Percentiles rank a stretch among this genome's conserved stretches.
These are phyloP conservation scores for Tylopilus sp. DNA, from an alignment of 768 basidiomycete species.

Conservation along the genomic window DNA sequence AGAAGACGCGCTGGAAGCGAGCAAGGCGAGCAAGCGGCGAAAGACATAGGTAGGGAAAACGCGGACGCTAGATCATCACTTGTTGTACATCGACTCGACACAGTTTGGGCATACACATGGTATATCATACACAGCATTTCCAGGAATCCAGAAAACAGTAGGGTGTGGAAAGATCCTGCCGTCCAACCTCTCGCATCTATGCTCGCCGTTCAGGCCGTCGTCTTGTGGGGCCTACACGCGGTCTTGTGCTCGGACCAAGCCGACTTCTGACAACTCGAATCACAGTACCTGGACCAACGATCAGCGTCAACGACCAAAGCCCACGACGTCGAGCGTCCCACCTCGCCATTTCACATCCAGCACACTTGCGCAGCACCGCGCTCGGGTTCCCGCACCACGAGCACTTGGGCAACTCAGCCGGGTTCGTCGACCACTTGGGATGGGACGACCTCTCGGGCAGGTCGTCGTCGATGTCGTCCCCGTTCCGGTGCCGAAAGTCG, in stretches of 20 bases:
- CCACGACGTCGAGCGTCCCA: constrained; percentile 2
- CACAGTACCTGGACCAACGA: constrained; percentile 9
- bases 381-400: constrained; percentile 65
- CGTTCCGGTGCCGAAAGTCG: constrained; percentile 42
- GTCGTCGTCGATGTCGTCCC: constrained; percentile 33
- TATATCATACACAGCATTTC: neutral
- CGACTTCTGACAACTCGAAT: constrained; percentile 13
- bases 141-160: neutral
- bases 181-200: neutral
- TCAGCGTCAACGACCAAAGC: neutral
- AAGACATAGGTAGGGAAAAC: constrained; percentile 15
- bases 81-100: constrained; percentile 10
- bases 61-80: neutral
- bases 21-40: constrained; percentile 52
- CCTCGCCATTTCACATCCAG: constrained; percentile 42
- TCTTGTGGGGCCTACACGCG: constrained; percentile 8
- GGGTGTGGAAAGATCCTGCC: constrained; percentile 1
- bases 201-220: neutral
- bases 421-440: constrained; percentile 46
- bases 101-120: neutral
- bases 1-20: constrained; percentile 59
- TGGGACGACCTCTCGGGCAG: constrained; percentile 33
- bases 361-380: constrained; percentile 52
- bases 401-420: constrained; percentile 54
- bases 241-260: constrained; percentile 17